phyloP scores from a whole-genome alignment of 495 filamentous ascomycete genomes.

The Alectoria sarmentosa region DNA sequence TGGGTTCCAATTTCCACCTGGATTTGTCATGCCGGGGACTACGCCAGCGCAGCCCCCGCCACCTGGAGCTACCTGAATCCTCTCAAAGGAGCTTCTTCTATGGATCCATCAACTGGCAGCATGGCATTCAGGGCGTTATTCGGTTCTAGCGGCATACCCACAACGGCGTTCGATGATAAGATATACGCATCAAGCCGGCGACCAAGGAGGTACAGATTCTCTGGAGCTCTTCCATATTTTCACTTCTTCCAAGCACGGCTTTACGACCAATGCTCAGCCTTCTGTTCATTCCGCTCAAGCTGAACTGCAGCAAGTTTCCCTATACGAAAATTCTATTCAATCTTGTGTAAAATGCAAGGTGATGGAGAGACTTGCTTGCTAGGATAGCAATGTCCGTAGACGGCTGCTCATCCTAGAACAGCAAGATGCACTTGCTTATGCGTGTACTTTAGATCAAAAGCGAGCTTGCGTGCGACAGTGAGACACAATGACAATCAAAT shows the following conservation, averaged over 20 bases:
- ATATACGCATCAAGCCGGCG: slow-evolving; percentile 1
- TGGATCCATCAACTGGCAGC: neutral
- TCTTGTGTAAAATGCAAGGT: neutral
- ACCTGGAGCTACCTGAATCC: slow-evolving; percentile 30
- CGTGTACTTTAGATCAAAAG: neutral
- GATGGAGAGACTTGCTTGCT: neutral
- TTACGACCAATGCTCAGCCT: neutral
- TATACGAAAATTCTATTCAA: neutral
- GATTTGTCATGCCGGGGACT: slow-evolving; percentile 50
- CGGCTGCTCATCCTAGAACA: neutral
- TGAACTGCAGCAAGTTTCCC: neutral
- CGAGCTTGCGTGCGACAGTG: neutral
- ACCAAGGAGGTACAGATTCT: neutral
- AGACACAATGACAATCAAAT: neutral
- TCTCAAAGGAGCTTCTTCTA: neutral
- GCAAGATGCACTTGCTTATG: neutral
- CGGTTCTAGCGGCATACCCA: slow-evolving; percentile 7
- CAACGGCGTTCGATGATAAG: slow-evolving; percentile 6
- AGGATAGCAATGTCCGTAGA: neutral
- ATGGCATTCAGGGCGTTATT: neutral
- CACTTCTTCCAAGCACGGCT: neutral
- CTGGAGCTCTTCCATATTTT: neutral
- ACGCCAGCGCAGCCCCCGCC: slow-evolving; percentile 39
- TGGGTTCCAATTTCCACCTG: slow-evolving; percentile 64
- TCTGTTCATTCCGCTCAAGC: neutral